Percentiles rank a stretch among this genome's conserved stretches.
These are phyloP conservation scores for Pleurotus salmoneostramineus DNA, from an alignment of 768 basidiomycete genomes.

Conservation along the genomic window DNA sequence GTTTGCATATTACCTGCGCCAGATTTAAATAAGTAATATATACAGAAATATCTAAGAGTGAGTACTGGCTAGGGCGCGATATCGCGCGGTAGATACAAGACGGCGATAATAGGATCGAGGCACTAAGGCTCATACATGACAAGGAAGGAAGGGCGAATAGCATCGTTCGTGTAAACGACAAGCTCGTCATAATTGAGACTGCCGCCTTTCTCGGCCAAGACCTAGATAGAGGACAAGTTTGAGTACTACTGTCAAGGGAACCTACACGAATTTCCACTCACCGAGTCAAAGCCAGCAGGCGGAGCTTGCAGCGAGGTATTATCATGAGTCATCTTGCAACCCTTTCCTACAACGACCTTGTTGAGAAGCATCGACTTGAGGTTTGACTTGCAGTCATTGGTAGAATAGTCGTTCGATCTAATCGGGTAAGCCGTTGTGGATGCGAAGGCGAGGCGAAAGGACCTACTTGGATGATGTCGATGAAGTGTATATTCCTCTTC, in stretches of 20 bases:
- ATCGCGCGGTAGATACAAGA: neutral
- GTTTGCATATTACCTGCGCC: no score
- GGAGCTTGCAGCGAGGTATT: constrained; percentile 51
- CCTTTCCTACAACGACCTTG: constrained; percentile 70
- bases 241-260: neutral
- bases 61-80: neutral
- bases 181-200: constrained; percentile 70
- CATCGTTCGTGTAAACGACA: constrained; percentile 67
- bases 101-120: neutral
- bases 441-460: neutral
- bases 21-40: no score
- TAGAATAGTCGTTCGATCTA: constrained; percentile 69
- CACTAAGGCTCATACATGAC: constrained; percentile 58
- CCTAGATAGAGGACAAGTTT: constrained; percentile 28
- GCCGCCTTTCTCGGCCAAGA: constrained; percentile 64
- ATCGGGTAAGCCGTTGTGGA: neutral
- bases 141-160: constrained; percentile 67
- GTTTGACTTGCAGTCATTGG: constrained; percentile 48
- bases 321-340: constrained; percentile 61
- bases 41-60: neutral
- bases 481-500: constrained; percentile 69
- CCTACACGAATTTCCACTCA: constrained; percentile 26
- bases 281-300: constrained; percentile 65
- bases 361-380: constrained; percentile 69
- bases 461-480: constrained; percentile 71